phyloP scores from a whole-genome alignment of 345 rosid genomes.

The Citrus hindsii region DNA sequence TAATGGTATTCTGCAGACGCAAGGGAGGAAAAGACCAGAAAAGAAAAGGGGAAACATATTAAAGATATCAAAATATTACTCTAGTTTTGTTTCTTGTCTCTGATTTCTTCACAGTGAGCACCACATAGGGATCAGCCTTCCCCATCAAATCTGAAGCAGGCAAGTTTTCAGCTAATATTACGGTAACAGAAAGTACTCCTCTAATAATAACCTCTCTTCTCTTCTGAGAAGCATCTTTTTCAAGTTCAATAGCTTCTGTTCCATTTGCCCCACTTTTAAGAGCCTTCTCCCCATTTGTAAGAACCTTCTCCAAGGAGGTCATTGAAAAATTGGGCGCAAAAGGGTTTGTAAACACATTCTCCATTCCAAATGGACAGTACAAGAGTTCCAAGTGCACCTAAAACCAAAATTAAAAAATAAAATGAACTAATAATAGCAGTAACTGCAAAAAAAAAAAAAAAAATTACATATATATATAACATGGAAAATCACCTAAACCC shows the following conservation, averaged over 20 bases:
- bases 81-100: constrained; percentile 74
- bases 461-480: neutral
- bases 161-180: constrained; percentile 93
- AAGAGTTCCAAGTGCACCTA: constrained; percentile 97
- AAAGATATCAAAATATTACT: constrained; percentile 34
- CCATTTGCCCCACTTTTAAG: constrained; percentile 62
- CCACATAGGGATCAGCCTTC: constrained; percentile 91
- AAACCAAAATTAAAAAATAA: constrained; percentile 5
- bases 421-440: neutral
- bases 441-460: neutral
- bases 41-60: neutral
- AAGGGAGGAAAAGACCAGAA: neutral
- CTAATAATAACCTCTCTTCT: constrained; percentile 82
- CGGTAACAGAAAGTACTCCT: constrained; percentile 87
- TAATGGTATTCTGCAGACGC: neutral
- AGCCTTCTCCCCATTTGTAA: constrained; percentile 82
- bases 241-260: constrained; percentile 44
- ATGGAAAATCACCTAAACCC: neutral
- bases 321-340: constrained; percentile 49
- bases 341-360: constrained; percentile 57
- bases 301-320: constrained; percentile 91
- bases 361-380: constrained; percentile 76
- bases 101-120: constrained; percentile 85
- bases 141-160: constrained; percentile 85
- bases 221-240: constrained; percentile 40